phyloP scores from a whole-genome alignment of 2,329 filamentous ascomycete species.

The Aplosporella prunicola region DNA sequence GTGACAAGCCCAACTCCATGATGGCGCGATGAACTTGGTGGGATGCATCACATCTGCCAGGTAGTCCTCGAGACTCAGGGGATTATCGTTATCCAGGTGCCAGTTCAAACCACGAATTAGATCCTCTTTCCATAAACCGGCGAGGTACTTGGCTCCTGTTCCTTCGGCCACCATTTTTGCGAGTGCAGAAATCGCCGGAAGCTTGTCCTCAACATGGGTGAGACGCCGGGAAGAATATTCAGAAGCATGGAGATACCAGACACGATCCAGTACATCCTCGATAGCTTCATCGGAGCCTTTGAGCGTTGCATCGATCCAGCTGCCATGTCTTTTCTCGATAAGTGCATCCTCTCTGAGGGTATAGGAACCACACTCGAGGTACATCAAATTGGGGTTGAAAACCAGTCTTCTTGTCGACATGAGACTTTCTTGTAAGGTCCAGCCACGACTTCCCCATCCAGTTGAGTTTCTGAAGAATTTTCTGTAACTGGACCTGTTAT shows the following conservation, averaged over 20 bases:
- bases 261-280: too few species aligned
- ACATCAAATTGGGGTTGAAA: background rate
- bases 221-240: too few species aligned
- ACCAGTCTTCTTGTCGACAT: background rate
- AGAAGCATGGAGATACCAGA: too few species aligned
- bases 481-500: background rate
- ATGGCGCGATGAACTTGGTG: background rate
- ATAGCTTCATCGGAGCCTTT: too few species aligned
- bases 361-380: background rate
- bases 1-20: background rate
- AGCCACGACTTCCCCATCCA: background rate
- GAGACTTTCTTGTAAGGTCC: background rate
- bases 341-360: too few species aligned
- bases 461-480: background rate
- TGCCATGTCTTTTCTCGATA: too few species aligned
- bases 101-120: background rate
- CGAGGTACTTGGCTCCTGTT: background rate
- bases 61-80: background rate
- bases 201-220: too few species aligned
- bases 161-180: background rate
- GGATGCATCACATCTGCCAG: background rate
- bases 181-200: constrained; percentile 3
- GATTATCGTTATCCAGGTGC: background rate
- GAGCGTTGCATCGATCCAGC: too few species aligned
- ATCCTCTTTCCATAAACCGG: background rate